Evolutionary conservation across 257 asterid species (phyloP), one percentile per base, ranked within the genome.

Genomic region (Solanum habrochaites): DNA sequence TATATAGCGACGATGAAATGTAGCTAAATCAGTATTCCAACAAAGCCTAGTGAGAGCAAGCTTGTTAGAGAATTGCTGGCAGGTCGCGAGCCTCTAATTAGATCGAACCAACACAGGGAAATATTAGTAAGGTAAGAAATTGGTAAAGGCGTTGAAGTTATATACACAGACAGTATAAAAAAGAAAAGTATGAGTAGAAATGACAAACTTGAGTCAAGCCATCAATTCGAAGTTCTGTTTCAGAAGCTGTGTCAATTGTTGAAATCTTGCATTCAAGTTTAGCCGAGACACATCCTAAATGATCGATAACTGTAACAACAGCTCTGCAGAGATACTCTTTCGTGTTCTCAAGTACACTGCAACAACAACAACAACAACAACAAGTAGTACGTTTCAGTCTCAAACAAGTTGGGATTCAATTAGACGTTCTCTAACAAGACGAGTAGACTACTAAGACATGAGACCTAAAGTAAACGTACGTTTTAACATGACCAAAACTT

Each of bases 231-330:
- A 84, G 70, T 25, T 93, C 91, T 37, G 97, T 86, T 75, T 92
- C 88, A 85, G 92, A 86, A 89, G 93, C 37, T 23, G 91, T 85
- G 87, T 88, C 74, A 86, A 58, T 88, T 62, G 73, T 62, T 18
- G 93, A 62, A 70, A 95, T 86, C 40, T 47, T 86, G 40, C 87
- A 82, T 89, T 95, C 95, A 82, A 95, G 93, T 32, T 89, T 89
- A 66, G 94, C 91, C 52, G 98, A 91, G 13, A 95, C 88, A 89
- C 90, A 88, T 72, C 97, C 98, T 4, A 95, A 72, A 91, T 94
- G 97, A 92, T 95, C 98, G 32, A 94, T 90, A 0, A 90, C 89
- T 42, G 95, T 91, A 10, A 94, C 94, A 2, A 93, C 92, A 6
- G 97, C 98, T 77, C 86, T 86, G 35, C 91, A 86, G 10, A 93